Base-by-base conservation (phyloP, 345 rosid species). In the Murraya koenigii region DNA sequence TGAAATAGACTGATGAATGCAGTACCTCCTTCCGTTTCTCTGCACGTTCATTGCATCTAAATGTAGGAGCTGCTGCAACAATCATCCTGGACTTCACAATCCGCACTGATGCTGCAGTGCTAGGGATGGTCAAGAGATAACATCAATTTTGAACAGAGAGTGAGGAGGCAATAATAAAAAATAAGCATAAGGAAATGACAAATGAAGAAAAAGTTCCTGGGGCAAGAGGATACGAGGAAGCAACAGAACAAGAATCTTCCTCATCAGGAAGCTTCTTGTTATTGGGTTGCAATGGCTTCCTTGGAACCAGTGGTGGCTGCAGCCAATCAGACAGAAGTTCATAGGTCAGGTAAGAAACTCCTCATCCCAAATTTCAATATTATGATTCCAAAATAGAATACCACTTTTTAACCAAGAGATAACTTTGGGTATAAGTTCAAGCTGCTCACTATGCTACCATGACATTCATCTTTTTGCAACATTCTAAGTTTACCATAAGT, bases 1-100 rank as follows among this genome's bases (percentile, higher is more conserved):
- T 13, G 22, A 11, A 62, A 75, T 28, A 19, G 47, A 22, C 66
- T 70, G 49, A 68, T n/a, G 47, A 72, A 69, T 41, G 76, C 76
- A 66, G 58, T 63, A 95, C 98, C 98, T 95, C 98, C 75, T 47
- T 93, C 65, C 98, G 84, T 87, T 90, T 95, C 81, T 89, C 95
- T 1, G 98, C 98, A 65, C 98, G 97, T 70, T 86, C 87, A 70
- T 91, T 84, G 76, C 93, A 88, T 81, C 86, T 88, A 81, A 95
- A 91, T 30, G 82, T 78, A n/a, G 98, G 98, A 72, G 93, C 92
- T 68, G 89, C 62, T 55, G 87, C 89, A 77, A 84, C 81, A 66
- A 82, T 78, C 69, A 75, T 59, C 76, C 76, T 86, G 69, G 88
- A 87, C 78, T 87, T 90, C 52, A 75, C 38, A 4, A 84, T 82